Evolutionary conservation across 768 basidiomycete species (phyloP), one percentile per base, ranked within the genome.

Genomic region (Boletus rubescentipes): DNA sequence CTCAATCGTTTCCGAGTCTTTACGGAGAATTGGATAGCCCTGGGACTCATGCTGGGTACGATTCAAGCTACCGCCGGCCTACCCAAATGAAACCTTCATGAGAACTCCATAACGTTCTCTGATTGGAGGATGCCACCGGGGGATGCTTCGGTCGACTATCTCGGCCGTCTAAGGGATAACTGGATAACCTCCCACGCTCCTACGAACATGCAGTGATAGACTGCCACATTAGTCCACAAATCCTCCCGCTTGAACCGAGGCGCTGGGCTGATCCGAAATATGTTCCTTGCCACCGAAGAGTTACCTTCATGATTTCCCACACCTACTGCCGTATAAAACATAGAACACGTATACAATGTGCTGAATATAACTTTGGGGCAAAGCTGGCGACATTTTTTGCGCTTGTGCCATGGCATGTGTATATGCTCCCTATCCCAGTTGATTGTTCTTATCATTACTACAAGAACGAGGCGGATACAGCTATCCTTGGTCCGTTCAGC

Each of bases 361-460:
- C 15, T n/a, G n/a, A 12, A 23, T 15, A 50, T 60, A 76, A 81
- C 71, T 79, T 82, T 2, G 83, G 81, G 10, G 81, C 75, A 62
- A 82, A 82, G 1, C 65, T 71, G 5, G 74, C 67, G n/a, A 82
- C 77, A 40, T 61, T 64, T 54, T 78, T 26, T 26, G 16, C 21
- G 43, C 42, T 64, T 73, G 58, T 78, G 78, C 66, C 69, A 77
- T 1, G 83, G 83, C 79, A 85, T 79, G 62, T 84, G 79, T 46
- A 77, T 74, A 20, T 76, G 72, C 55, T 81, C 79, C 36, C 67
- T 65, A 53, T 72, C 68, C 81, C 83, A 84, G n/a, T 80, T n/a
- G n/a, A n/a, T n/a, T 81, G 12, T 76, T 67, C 61, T 78, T 80
- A 61, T 86, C 80, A 38, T 73, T 63, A 8, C 80, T 79, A 58